phyloP scores from a whole-genome alignment of 805 yeast species.

The Kluyveromyces wickerhamii region DNA sequence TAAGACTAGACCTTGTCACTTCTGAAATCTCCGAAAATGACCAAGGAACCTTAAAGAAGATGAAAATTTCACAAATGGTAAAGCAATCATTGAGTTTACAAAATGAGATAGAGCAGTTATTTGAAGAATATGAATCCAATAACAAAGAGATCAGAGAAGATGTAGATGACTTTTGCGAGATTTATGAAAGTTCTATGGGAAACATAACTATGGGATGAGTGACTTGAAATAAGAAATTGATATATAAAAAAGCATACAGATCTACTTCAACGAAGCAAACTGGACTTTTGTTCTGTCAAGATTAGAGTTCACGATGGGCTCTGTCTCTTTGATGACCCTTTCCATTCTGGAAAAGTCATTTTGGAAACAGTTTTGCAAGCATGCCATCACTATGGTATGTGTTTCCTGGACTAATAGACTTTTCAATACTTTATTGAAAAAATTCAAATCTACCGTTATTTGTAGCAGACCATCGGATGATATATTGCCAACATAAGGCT shows the following conservation, averaged over 20 bases:
- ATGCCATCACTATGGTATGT: constrained; percentile 24
- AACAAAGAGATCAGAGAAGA: constrained; percentile 22
- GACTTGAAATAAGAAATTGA: too few species aligned
- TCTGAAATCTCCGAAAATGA: constrained; percentile 1
- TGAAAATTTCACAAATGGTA: constrained; percentile 2
- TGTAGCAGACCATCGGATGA: constrained; percentile 44
- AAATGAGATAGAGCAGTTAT: constrained; percentile 18
- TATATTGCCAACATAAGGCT: constrained; percentile 38
- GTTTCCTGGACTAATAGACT: constrained; percentile 26
- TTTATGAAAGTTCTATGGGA: constrained; percentile 10
- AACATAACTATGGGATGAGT: background rate
- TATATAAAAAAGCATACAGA: constrained; percentile 1
- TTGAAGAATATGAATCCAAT: constrained; percentile 13
- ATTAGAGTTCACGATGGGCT: constrained; percentile 26
- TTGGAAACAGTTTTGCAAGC: constrained; percentile 28
- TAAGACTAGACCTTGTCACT: too few species aligned
- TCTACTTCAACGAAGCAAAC: constrained; percentile 27
- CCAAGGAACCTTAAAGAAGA: background rate
- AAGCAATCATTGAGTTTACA: constrained; percentile 17
- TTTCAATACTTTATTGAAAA: constrained; percentile 33
- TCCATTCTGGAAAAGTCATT: constrained; percentile 19
- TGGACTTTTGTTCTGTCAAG: constrained; percentile 24
- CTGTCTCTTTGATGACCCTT: constrained; percentile 22
- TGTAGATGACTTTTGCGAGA: constrained; percentile 25
- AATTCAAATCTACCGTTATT: constrained; percentile 45